Conservation (phyloP, 805 yeast genomes). For the Myxozyma neotropica region DNA sequence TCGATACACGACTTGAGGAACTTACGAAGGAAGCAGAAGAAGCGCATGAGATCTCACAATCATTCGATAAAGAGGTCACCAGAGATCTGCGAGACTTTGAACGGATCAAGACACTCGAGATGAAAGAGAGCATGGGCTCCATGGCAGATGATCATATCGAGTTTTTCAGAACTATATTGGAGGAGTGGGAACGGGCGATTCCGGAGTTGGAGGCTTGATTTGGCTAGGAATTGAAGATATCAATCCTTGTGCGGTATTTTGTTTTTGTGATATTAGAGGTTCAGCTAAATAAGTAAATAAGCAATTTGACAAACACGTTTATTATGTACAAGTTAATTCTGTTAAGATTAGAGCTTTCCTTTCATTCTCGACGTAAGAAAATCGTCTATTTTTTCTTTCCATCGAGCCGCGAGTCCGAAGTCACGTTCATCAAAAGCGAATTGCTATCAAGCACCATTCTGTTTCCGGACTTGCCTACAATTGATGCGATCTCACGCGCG, state of each 20-base stretch:
- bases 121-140: constrained; percentile 68
- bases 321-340: neutral
- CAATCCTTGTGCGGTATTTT: neutral
- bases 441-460: constrained; percentile 88
- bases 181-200: constrained; percentile 29
- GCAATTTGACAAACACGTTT: neutral
- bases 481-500: constrained; percentile 90
- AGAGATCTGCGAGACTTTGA: constrained; percentile 72
- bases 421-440: constrained; percentile 86
- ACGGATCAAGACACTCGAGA: constrained; percentile 72
- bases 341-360: no score
- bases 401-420: constrained; percentile 67
- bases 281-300: neutral
- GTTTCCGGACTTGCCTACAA: constrained; percentile 86
- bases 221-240: neutral
- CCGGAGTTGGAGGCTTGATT: constrained; percentile 25
- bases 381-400: constrained; percentile 15
- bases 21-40: constrained; percentile 54
- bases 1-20: constrained; percentile 53
- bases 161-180: constrained; percentile 57
- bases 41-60: constrained; percentile 55
- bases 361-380: neutral
- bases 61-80: constrained; percentile 58
- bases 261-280: no score
- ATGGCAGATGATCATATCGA: constrained; percentile 75